Conservation (phyloP, 2,329 filamentous ascomycete genomes). For the Endothia cerciana region DNA sequence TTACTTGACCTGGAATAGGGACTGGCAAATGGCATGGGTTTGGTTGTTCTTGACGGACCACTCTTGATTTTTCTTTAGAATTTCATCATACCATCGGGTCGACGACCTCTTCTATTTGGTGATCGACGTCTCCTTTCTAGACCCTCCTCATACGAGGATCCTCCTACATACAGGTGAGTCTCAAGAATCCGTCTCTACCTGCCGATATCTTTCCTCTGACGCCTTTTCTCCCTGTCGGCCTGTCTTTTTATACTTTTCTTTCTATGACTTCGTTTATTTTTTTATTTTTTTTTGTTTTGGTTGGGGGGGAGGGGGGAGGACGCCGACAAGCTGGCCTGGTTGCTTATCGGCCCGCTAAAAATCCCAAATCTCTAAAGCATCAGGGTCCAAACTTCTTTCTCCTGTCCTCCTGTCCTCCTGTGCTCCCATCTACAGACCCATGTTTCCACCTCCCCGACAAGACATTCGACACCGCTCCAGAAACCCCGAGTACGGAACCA, state of each 20-base stretch:
- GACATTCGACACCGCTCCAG: neutral
- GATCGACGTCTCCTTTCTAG: neutral
- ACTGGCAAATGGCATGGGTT: neutral
- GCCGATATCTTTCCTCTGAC: too few relatives aligned
- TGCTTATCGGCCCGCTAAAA: conserved; percentile 8
- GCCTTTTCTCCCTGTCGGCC: neutral
- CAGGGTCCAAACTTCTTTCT: neutral
- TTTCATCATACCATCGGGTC: neutral
- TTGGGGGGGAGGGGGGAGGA: neutral
- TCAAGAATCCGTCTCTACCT: neutral
- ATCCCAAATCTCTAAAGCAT: neutral
- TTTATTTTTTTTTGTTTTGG: neutral
- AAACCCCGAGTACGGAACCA: neutral
- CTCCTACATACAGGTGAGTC: neutral
- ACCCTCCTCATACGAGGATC: neutral
- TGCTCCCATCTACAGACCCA: neutral
- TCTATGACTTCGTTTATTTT: neutral
- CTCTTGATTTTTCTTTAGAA: neutral
- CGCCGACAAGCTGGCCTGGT: neutral
- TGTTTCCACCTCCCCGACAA: neutral
- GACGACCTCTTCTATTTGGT: neutral
- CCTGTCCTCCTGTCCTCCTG: neutral
- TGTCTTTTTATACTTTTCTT: neutral
- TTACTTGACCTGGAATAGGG: neutral
- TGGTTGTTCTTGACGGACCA: neutral